Evolutionary conservation across 331 rosid genomes (phyloP).

Genomic region (Pyrus hybrid): DNA sequence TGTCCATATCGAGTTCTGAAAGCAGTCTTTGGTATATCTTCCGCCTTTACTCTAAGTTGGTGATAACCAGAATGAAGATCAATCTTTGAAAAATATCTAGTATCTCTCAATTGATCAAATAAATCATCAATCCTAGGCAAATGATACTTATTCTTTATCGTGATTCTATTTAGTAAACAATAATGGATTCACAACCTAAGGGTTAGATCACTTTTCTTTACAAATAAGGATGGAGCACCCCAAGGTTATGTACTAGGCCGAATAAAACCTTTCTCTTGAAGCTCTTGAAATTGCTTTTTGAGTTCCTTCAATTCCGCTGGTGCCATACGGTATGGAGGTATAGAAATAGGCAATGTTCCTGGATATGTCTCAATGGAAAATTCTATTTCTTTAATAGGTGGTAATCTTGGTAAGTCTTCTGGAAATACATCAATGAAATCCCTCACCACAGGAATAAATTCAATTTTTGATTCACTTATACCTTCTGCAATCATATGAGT

Average conservation of each 20-base stretch:
- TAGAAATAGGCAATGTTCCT: not conserved
- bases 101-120: conserved; percentile 6
- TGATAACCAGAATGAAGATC: too few relatives aligned
- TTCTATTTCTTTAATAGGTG: not conserved
- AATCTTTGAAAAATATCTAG: too few relatives aligned
- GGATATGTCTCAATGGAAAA: not conserved
- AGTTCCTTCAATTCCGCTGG: not conserved
- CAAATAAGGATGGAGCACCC: not conserved
- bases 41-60: too few relatives aligned
- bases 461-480: not conserved
- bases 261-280: too few relatives aligned
- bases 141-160: too few relatives aligned
- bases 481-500: not conserved
- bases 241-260: not conserved
- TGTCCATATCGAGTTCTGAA: too few relatives aligned
- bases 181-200: not conserved
- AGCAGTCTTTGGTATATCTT: too few relatives aligned
- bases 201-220: not conserved
- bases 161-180: not conserved
- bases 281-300: not conserved
- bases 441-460: not conserved
- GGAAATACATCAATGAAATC: not conserved
- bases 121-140: conserved; percentile 64
- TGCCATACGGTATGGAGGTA: not conserved
- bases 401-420: not conserved